Evolutionary conservation across 371 early-diverging fungal genomes (phyloP).

Genomic region (Mucor velutinosus): DNA sequence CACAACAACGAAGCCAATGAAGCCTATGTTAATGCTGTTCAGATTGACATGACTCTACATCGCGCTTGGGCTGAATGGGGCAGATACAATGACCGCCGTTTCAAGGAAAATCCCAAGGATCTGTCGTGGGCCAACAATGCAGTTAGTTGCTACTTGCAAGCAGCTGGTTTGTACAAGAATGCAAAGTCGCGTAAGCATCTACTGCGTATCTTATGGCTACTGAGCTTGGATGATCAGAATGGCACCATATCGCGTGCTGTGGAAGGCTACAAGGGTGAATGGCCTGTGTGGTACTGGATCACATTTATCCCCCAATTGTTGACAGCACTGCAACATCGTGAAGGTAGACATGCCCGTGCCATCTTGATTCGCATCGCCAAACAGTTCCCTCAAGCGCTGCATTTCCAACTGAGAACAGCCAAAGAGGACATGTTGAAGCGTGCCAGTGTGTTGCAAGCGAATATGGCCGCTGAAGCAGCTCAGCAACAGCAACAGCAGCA

Average conservation of each 20-base stretch:
- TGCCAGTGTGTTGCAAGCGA: constrained; percentile 15
- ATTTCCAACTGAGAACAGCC: constrained; percentile 92
- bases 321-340: constrained; percentile 73
- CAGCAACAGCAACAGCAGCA: constrained; percentile 12
- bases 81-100: constrained; percentile 89
- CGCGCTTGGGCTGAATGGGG: constrained; percentile 99
- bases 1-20: constrained; percentile 90
- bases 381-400: constrained; percentile 94
- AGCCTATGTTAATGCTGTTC: constrained; percentile 93
- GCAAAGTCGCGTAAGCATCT: constrained; percentile 88
- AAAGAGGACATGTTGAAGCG: constrained; percentile 87
- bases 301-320: constrained; percentile 97
- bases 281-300: constrained; percentile 97
- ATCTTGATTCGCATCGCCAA: constrained; percentile 94
- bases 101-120: constrained; percentile 81
- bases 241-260: constrained; percentile 80
- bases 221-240: constrained; percentile 87
- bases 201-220: constrained; percentile 91
- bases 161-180: constrained; percentile 87
- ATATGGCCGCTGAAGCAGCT: constrained; percentile 14
- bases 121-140: constrained; percentile 90
- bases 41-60: constrained; percentile 81
- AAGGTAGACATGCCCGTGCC: constrained; percentile 77
- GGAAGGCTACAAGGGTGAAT: constrained; percentile 88
- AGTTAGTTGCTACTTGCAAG: constrained; percentile 96